These are phyloP conservation scores for Pisolithus sp. DNA, from an alignment of 768 basidiomycete genomes.

Conservation along the genomic window DNA sequence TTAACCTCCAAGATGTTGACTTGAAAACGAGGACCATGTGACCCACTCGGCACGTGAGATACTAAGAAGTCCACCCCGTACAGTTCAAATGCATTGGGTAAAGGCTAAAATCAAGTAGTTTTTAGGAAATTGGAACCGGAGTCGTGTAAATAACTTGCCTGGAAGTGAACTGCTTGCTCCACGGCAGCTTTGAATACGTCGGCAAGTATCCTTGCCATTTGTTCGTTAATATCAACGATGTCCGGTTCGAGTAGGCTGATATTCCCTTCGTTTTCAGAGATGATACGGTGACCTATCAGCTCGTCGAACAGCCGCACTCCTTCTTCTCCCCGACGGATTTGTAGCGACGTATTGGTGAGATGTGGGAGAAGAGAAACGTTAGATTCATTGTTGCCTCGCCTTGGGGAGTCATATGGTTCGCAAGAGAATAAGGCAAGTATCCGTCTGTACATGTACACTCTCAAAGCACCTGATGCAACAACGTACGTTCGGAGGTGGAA, in stretches of 20 bases:
- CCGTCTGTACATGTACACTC: slow-evolving; percentile 73
- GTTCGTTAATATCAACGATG: slow-evolving; percentile 46
- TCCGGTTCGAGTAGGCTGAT: slow-evolving; percentile 24
- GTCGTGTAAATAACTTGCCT: slow-evolving; percentile 39
- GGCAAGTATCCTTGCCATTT: slow-evolving; percentile 59
- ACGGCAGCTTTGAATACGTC: slow-evolving; percentile 86
- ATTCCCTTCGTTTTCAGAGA: slow-evolving; percentile 28
- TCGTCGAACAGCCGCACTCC: slow-evolving; percentile 78
- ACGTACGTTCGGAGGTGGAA: slow-evolving; percentile 94
- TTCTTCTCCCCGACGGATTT: slow-evolving; percentile 57
- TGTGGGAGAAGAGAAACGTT: slow-evolving; percentile 51
- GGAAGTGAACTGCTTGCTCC: slow-evolving; percentile 77
- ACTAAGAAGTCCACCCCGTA: slow-evolving; percentile 93
- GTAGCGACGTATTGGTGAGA: slow-evolving; percentile 90
- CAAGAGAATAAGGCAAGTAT: slow-evolving; percentile 87
- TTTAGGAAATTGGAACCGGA: background rate
- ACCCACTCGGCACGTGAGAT: slow-evolving; percentile 30
- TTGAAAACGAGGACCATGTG: slow-evolving; percentile 31
- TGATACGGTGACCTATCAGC: slow-evolving; percentile 57
- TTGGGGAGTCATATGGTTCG: slow-evolving; percentile 55
- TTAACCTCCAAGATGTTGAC: slow-evolving; percentile 88
- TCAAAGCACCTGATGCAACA: slow-evolving; percentile 68
- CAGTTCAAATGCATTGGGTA: slow-evolving; percentile 91
- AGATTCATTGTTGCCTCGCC: slow-evolving; percentile 19
- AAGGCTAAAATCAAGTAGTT: slow-evolving; percentile 40